A percentile compares a stretch with the other conserved stretches of the same genome.
These are phyloP conservation scores for Herpetospermum pedunculosum DNA, from an alignment of 306 rosid genomes.

Conservation along the genomic window DNA sequence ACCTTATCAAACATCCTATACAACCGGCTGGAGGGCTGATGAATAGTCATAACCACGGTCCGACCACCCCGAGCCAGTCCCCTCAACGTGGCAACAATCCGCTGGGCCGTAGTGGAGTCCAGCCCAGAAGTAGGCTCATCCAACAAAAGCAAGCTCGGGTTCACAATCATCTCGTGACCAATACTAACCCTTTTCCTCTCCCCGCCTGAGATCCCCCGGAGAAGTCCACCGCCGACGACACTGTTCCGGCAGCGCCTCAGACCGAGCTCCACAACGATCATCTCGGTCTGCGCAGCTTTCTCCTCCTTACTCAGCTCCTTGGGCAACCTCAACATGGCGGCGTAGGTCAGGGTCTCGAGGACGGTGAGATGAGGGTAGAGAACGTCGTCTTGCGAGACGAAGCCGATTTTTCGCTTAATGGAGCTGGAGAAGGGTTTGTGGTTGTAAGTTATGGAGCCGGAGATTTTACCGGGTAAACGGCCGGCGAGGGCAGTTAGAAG, in stretches of 20 bases:
- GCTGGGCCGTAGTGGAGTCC: conserved; percentile 86
- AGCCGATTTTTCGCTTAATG: conserved; percentile 42
- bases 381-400: conserved; percentile 92
- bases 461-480: not conserved
- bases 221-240: conserved; percentile 73
- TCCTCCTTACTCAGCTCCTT: conserved; percentile 44
- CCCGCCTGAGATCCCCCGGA: conserved; percentile 88
- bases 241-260: conserved; percentile 85
- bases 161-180: conserved; percentile 80
- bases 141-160: conserved; percentile 76
- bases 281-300: conserved; percentile 59
- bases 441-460: not conserved
- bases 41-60: conserved; percentile 83
- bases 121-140: conserved; percentile 97
- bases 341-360: conserved; percentile 55
- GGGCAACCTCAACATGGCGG: conserved; percentile 71
- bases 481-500: not conserved
- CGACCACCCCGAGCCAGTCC: conserved; percentile 88
- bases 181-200: conserved; percentile 86
- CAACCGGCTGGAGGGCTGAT: conserved; percentile 90
- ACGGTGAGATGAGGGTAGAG: conserved; percentile 84
- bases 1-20: conserved; percentile 80
- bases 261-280: conserved; percentile 73
- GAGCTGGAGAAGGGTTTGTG: not conserved
- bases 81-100: conserved; percentile 73